Evolutionary conservation across 352 stramenopile genomes (phyloP).

Genomic region (Phytophthora capsici): DNA sequence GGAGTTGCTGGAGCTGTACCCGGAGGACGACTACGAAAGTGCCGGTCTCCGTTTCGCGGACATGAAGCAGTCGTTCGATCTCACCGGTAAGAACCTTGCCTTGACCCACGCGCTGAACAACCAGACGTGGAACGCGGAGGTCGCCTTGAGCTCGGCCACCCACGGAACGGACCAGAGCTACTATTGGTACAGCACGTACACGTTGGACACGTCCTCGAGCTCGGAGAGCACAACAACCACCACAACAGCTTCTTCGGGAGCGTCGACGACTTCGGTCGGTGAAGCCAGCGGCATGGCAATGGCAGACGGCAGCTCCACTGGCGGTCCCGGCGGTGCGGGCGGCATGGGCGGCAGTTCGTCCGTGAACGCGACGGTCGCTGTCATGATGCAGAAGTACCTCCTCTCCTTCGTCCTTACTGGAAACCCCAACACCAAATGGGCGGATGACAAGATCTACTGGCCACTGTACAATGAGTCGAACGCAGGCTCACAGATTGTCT

Average conservation of each 20-base stretch:
- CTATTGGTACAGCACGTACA: slow-evolving; percentile 39
- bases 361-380: slow-evolving; percentile 29
- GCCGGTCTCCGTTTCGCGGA: slow-evolving; percentile 33
- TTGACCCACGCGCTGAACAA: slow-evolving; percentile 33
- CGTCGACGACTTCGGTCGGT: slow-evolving; percentile 10
- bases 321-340: neutral
- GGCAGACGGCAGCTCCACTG: slow-evolving; percentile 19
- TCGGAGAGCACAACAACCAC: slow-evolving; percentile 8
- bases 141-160: slow-evolving; percentile 13
- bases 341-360: slow-evolving; percentile 6
- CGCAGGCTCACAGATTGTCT: slow-evolving; percentile 21
- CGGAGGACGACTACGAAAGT: slow-evolving; percentile 25
- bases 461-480: slow-evolving; percentile 24
- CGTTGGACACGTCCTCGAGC: slow-evolving; percentile 9
- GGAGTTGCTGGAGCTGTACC: slow-evolving; percentile 27
- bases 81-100: slow-evolving; percentile 27
- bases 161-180: slow-evolving; percentile 34
- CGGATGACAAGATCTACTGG: slow-evolving; percentile 38
- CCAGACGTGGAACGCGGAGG: slow-evolving; percentile 35
- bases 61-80: slow-evolving; percentile 36
- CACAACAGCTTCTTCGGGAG: slow-evolving; percentile 12
- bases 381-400: slow-evolving; percentile 37
- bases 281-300: slow-evolving; percentile 5
- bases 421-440: slow-evolving; percentile 27
- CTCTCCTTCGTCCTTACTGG: slow-evolving; percentile 34